Percentiles rank a stretch among this genome's conserved stretches.
Evolutionary conservation across 192 early-diverging fungal species (phyloP).

Genomic region (Linnemannia zychae): DNA sequence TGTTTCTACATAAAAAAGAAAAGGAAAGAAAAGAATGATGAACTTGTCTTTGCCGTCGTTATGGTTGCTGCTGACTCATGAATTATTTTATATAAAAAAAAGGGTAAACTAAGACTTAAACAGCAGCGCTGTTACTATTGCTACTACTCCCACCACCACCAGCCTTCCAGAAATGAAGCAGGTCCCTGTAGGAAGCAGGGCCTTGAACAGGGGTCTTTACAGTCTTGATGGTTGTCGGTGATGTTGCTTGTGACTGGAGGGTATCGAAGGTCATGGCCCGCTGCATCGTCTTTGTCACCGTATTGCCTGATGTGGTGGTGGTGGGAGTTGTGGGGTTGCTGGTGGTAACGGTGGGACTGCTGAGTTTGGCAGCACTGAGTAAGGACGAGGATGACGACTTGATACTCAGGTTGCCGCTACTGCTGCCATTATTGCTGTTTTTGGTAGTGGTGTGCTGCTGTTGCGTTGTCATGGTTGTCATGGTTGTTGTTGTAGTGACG

Average conservation of each 20-base stretch:
- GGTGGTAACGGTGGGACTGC: background rate
- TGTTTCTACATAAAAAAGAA: slow-evolving; percentile 10
- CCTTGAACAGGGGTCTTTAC: slow-evolving; percentile 39
- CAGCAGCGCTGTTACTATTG: slow-evolving; percentile 13
- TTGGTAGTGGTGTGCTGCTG: background rate
- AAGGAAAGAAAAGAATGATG: background rate
- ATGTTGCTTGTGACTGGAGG: slow-evolving; percentile 23
- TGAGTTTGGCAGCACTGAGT: slow-evolving; percentile 14
- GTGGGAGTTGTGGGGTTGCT: background rate
- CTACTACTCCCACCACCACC: slow-evolving; percentile 19
- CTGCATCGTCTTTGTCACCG: slow-evolving; percentile 26
- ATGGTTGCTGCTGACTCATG: background rate
- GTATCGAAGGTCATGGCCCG: slow-evolving; percentile 48
- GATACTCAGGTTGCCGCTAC: slow-evolving; percentile 5
- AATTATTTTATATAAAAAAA: background rate
- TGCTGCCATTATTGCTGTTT: background rate
- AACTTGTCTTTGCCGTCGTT: background rate
- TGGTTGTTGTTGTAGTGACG: slow-evolving; percentile 16
- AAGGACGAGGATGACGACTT: slow-evolving; percentile 15
- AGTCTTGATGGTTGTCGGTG: slow-evolving; percentile 20
- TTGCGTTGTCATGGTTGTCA: background rate
- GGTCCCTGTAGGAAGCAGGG: slow-evolving; percentile 35
- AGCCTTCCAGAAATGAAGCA: slow-evolving; percentile 55
- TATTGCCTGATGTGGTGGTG: background rate
- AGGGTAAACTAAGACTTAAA: slow-evolving; percentile 2